A percentile compares a stretch with the other conserved stretches of the same genome.
Conservation (phyloP, 1,139 yeast genomes). For the Yamadazyma atmosphaerica region DNA sequence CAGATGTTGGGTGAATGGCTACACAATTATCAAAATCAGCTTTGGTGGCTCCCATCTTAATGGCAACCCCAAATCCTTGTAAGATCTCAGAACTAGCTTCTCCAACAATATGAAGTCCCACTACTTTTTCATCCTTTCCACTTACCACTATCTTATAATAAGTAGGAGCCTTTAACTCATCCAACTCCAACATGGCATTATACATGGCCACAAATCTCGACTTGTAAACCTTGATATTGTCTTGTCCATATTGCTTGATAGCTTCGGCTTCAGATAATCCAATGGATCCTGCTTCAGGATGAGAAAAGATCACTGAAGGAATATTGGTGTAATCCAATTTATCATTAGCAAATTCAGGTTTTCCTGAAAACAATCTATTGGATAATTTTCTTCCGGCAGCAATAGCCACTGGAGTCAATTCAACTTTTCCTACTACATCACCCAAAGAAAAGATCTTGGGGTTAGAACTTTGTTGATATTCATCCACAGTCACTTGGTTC, state of each 20-base stretch:
- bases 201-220: slow-evolving; percentile 89
- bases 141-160: slow-evolving; percentile 78
- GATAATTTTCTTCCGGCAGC: slow-evolving; percentile 96
- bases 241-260: slow-evolving; percentile 72
- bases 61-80: slow-evolving; percentile 98
- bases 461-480: slow-evolving; percentile 78
- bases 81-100: slow-evolving; percentile 87
- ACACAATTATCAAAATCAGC: slow-evolving; percentile 92
- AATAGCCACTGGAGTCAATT: slow-evolving; percentile 96
- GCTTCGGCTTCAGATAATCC: slow-evolving; percentile 86
- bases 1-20: slow-evolving; percentile 98
- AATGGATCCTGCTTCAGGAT: slow-evolving; percentile 95
- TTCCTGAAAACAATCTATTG: slow-evolving; percentile 83
- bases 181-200: slow-evolving; percentile 71
- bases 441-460: slow-evolving; percentile 82
- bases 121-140: slow-evolving; percentile 87
- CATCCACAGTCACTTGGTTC: slow-evolving; percentile 73
- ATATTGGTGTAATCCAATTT: slow-evolving; percentile 83
- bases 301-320: slow-evolving; percentile 92
- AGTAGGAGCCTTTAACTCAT: slow-evolving; percentile 81
- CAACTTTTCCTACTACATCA: slow-evolving; percentile 88
- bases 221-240: slow-evolving; percentile 75
- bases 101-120: slow-evolving; percentile 92
- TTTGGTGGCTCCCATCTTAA: slow-evolving; percentile 98
- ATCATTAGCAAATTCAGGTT: slow-evolving; percentile 58